Conservation (phyloP, 805 yeast species). For the Yarrowia alimentaria region DNA sequence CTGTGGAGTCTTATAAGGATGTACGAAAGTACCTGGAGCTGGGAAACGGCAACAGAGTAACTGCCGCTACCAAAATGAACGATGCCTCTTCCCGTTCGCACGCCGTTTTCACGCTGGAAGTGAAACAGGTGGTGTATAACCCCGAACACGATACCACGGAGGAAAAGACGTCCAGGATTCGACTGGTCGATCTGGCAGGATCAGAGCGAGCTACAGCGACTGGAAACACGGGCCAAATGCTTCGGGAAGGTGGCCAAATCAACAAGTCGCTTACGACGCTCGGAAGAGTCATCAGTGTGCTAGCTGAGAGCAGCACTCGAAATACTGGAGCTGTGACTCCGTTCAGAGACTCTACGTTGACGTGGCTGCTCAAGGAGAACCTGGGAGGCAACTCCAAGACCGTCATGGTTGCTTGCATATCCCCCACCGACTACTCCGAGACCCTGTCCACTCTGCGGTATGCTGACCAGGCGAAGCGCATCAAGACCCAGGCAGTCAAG, state of each 20-base stretch:
- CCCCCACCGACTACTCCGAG: slow-evolving; percentile 78
- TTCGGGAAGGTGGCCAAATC: slow-evolving; percentile 73
- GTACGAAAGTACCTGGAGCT: slow-evolving; percentile 47
- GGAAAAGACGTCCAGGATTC: slow-evolving; percentile 58
- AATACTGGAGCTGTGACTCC: slow-evolving; percentile 48
- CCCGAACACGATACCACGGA: slow-evolving; percentile 39
- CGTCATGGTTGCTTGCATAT: slow-evolving; percentile 79
- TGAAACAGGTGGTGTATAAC: slow-evolving; percentile 54
- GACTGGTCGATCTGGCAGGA: slow-evolving; percentile 80
- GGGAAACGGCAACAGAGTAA: slow-evolving; percentile 60
- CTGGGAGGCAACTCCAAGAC: slow-evolving; percentile 87
- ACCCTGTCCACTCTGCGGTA: slow-evolving; percentile 72
- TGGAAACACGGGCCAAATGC: slow-evolving; percentile 55
- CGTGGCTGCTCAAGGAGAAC: slow-evolving; percentile 72
- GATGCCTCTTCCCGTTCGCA: slow-evolving; percentile 75
- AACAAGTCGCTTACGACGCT: slow-evolving; percentile 75
- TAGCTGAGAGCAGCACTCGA: slow-evolving; percentile 43
- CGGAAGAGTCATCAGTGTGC: slow-evolving; percentile 62
- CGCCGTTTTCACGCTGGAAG: slow-evolving; percentile 65
- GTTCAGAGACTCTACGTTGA: slow-evolving; percentile 70
- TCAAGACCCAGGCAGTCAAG: slow-evolving; percentile 58
- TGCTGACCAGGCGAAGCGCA: slow-evolving; percentile 72
- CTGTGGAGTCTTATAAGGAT: slow-evolving; percentile 50
- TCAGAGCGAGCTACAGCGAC: slow-evolving; percentile 68
- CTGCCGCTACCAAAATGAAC: slow-evolving; percentile 74